Percentiles rank a stretch among this genome's conserved stretches.
These are phyloP conservation scores for Daldinia childiae DNA, from an alignment of 495 filamentous ascomycete species.

Conservation along the genomic window DNA sequence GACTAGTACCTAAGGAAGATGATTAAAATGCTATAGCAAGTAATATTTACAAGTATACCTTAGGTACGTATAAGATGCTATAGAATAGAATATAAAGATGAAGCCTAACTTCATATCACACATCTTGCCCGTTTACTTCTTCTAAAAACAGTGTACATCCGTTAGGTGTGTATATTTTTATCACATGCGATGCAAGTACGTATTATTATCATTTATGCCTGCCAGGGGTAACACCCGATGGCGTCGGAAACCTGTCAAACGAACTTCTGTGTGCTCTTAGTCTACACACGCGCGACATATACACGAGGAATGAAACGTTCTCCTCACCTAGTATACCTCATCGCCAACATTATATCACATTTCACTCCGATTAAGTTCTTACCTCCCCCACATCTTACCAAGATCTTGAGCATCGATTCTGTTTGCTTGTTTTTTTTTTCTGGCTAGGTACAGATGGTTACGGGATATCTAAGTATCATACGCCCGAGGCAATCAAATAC, in stretches of 20 bases:
- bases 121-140: background rate
- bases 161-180: constrained; percentile 1
- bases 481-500: constrained; percentile 12
- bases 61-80: background rate
- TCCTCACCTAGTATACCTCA: background rate
- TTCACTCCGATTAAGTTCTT: constrained; percentile 20
- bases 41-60: background rate
- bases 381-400: constrained; percentile 5
- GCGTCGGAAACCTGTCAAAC: constrained; percentile 37
- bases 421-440: constrained; percentile 19
- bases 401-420: background rate
- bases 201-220: constrained; percentile 20
- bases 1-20: background rate
- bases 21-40: background rate
- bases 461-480: constrained; percentile 9
- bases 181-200: constrained; percentile 18
- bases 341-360: constrained; percentile 14
- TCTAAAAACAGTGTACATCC: constrained; percentile 6
- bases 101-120: background rate
- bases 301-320: constrained; percentile 8
- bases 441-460: background rate
- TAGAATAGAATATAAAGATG: background rate
- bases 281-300: constrained; percentile 5
- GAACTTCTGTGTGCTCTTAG: constrained; percentile 8
- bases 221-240: constrained; percentile 41